phyloP scores from a whole-genome alignment of 78 protist genomes.

The Monocercomonoides exilis region DNA sequence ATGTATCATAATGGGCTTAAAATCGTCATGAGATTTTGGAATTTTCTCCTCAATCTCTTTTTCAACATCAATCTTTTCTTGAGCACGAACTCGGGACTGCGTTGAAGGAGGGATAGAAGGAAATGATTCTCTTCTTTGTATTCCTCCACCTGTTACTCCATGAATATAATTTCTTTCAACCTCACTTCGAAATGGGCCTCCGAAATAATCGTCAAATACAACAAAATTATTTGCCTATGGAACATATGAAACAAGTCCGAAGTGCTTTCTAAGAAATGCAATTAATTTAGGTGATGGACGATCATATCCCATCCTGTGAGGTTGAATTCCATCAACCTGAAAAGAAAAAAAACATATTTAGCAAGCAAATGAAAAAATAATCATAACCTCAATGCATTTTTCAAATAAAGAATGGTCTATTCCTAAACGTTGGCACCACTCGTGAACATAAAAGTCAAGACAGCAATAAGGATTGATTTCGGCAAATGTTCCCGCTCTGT shows the following conservation, averaged over 20 bases:
- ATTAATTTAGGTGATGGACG: conserved; percentile 48
- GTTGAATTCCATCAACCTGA: background rate
- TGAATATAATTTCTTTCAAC: too few species aligned
- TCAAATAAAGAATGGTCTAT: background rate
- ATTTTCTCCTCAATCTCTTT: too few species aligned
- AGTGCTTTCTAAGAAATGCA: conserved; percentile 45
- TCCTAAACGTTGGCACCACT: background rate
- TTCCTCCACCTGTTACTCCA: too few species aligned
- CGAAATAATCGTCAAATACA: conserved; percentile 31
- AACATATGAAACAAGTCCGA: background rate
- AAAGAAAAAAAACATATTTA: background rate
- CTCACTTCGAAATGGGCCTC: background rate
- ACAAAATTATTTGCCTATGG: conserved; percentile 44
- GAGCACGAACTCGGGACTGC: background rate
- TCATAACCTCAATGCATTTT: background rate
- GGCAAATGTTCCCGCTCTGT: background rate
- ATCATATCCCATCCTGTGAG: conserved; percentile 36
- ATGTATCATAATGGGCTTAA: background rate
- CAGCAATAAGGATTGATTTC: background rate
- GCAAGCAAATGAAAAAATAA: background rate
- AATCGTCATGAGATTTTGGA: background rate
- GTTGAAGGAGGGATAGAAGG: background rate
- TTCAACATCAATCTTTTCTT: too few species aligned
- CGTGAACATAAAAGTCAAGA: background rate
- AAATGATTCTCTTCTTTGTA: background rate